Conservation (phyloP, 441 rosid genomes). For the Populus hybrid region DNA sequence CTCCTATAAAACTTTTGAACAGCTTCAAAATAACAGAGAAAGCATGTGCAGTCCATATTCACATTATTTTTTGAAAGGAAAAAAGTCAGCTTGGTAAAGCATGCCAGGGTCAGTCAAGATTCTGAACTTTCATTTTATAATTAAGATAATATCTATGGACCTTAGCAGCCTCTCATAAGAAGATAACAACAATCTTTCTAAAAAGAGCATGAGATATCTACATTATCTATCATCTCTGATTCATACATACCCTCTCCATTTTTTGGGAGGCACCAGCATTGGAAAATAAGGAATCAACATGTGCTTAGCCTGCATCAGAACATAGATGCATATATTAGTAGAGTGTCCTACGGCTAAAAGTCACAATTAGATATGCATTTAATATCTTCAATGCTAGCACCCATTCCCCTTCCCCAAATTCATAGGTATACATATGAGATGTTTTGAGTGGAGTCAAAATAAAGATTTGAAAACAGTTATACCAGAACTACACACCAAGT, state of each 20-base stretch:
- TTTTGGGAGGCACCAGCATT: constrained; percentile 91
- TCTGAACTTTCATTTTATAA: no score
- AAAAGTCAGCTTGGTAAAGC: neutral
- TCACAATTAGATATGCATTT: neutral
- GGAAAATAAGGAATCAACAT: constrained; percentile 85
- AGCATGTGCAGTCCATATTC: neutral
- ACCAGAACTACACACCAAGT: neutral
- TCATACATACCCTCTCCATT: constrained; percentile 80
- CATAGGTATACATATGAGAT: neutral
- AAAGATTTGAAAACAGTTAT: neutral
- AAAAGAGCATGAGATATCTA: neutral
- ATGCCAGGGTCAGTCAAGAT: neutral
- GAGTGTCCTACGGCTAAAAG: neutral
- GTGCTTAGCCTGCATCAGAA: constrained; percentile 74
- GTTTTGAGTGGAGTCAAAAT: neutral
- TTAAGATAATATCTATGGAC: neutral
- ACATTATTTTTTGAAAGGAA: neutral
- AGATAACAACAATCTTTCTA: neutral
- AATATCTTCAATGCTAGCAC: neutral
- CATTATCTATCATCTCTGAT: constrained; percentile 10
- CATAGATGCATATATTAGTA: constrained; percentile 10
- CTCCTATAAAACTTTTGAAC: neutral
- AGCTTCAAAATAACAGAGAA: neutral
- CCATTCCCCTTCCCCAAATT: neutral
- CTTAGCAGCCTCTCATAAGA: neutral